These are phyloP conservation scores for Isochrysis galbana DNA, from an alignment of 78 protist species.

Conservation along the genomic window DNA sequence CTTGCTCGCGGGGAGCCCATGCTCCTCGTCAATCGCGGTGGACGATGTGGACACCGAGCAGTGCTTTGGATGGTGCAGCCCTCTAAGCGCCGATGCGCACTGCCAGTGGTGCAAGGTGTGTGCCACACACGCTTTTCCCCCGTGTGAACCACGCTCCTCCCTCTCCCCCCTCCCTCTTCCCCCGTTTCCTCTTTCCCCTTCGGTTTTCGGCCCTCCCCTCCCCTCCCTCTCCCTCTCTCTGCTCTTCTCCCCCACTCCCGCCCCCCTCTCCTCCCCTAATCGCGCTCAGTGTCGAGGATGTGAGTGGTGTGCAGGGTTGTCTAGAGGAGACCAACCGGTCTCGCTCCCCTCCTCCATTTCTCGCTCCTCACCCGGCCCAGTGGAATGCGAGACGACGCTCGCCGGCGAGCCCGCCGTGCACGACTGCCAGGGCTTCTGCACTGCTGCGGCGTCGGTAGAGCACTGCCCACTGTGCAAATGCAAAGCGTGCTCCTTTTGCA, in stretches of 20 bases:
- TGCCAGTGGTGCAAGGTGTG: neutral
- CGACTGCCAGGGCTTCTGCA: neutral
- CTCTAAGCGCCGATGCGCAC: neutral
- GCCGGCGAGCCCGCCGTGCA: neutral
- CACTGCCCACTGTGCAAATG: conserved; percentile 18
- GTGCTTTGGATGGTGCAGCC: neutral
- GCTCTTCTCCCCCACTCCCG: too few relatives aligned
- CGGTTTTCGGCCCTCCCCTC: too few relatives aligned
- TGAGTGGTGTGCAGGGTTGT: neutral
- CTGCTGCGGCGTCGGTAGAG: neutral
- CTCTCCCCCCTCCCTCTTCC: too few relatives aligned
- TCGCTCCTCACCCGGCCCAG: neutral
- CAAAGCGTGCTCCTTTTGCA: neutral
- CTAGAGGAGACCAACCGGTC: neutral
- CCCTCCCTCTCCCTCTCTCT: neutral
- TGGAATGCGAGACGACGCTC: neutral
- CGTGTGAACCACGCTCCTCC: too few relatives aligned
- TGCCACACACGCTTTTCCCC: neutral
- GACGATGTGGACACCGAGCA: neutral
- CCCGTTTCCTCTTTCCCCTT: too few relatives aligned
- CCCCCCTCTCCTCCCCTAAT: too few relatives aligned
- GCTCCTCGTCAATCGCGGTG: neutral
- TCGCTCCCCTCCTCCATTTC: neutral
- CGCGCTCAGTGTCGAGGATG: neutral
- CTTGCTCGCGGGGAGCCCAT: too few relatives aligned